Evolutionary conservation across 2,329 filamentous ascomycete genomes (phyloP).

Genomic region (Dactylellina leptospora): DNA sequence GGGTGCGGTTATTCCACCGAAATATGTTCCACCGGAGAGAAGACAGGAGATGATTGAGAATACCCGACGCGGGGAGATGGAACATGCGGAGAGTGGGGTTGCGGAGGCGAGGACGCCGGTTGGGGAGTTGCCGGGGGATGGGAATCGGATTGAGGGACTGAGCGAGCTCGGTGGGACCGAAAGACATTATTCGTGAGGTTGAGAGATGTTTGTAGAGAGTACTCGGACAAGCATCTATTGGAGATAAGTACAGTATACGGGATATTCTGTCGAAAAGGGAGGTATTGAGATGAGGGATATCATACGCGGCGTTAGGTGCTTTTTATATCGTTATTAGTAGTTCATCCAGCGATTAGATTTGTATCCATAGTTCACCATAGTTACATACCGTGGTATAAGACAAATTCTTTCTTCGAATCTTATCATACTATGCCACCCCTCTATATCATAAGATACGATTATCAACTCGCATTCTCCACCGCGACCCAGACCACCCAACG

Average conservation of each 20-base stretch:
- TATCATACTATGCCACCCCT: too few species aligned
- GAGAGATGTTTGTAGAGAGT: too few species aligned
- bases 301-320: conserved; percentile 5
- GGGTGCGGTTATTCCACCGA: conserved; percentile 12
- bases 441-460: too few species aligned
- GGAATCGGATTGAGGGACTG: conserved; percentile 28
- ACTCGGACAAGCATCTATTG: too few species aligned
- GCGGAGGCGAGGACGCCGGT: conserved; percentile 10
- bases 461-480: neutral
- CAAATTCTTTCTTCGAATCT: too few species aligned
- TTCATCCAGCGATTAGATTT: conserved; percentile 27
- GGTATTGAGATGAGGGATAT: too few species aligned
- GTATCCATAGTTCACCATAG: conserved; percentile 11
- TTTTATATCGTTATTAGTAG: too few species aligned
- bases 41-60: too few species aligned
- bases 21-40: conserved; percentile 35
- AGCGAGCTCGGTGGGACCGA: conserved; percentile 32
- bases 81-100: neutral
- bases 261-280: too few species aligned
- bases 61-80: too few species aligned
- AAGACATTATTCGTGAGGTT: conserved; percentile 1
- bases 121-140: conserved; percentile 29
- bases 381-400: neutral
- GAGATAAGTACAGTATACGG: too few species aligned
- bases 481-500: neutral